These are phyloP conservation scores for Pseudocercospora ulei DNA, from an alignment of 2,329 filamentous ascomycete species.

Conservation along the genomic window DNA sequence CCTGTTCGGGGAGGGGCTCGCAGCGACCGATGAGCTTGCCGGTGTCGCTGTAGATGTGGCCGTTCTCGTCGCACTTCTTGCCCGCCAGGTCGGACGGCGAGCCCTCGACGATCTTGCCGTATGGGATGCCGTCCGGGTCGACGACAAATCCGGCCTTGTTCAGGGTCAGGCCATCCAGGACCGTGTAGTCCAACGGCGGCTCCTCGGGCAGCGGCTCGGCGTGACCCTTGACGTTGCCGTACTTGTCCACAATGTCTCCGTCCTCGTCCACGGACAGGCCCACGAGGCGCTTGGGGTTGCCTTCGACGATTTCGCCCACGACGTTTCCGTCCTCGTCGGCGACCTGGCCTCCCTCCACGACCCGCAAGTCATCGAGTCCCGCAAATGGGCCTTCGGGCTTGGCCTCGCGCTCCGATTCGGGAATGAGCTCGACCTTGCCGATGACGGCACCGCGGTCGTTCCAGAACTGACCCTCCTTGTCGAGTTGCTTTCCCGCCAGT, in stretches of 20 bases:
- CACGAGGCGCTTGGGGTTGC: conserved; percentile 54
- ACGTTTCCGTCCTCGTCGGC: conserved; percentile 45
- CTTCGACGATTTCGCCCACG: conserved; percentile 47
- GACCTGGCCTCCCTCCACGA: conserved; percentile 42
- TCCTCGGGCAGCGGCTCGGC: conserved; percentile 48
- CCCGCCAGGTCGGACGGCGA: conserved; percentile 49
- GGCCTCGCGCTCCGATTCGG: conserved; percentile 52
- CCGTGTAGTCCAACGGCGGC: conserved; percentile 46
- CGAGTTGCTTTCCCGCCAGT: conserved; percentile 58
- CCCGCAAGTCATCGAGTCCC: conserved; percentile 43
- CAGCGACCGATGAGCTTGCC: conserved; percentile 50
- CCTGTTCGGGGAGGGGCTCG: conserved; percentile 50
- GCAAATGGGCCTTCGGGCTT: conserved; percentile 46
- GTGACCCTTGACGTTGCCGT: conserved; percentile 50
- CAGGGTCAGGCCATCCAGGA: conserved; percentile 52
- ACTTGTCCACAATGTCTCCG: conserved; percentile 71
- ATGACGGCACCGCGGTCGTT: conserved; percentile 64
- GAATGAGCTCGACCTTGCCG: conserved; percentile 57
- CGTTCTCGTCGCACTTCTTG: conserved; percentile 48
- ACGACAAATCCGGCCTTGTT: conserved; percentile 56
- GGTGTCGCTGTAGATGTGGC: conserved; percentile 48
- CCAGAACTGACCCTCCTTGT: conserved; percentile 61
- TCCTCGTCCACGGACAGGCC: conserved; percentile 71
- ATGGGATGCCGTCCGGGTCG: conserved; percentile 44
- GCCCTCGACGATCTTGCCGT: conserved; percentile 49